Evolutionary conservation across 208 protist genomes (phyloP).

Genomic region (Trypanosoma conorhini): DNA sequence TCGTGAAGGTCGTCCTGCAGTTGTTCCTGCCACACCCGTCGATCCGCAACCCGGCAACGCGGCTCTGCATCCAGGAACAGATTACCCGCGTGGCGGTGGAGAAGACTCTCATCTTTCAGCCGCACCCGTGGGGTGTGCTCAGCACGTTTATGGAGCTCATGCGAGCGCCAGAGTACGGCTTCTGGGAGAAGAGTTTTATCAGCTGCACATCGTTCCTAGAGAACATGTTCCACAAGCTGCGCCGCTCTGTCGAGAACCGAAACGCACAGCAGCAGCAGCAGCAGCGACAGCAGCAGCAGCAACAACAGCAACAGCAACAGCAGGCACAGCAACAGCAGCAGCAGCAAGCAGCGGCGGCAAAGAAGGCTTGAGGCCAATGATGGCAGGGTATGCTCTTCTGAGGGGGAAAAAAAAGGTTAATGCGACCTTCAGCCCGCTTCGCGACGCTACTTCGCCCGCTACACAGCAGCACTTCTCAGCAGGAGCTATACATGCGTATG

Average conservation of each 20-base stretch:
- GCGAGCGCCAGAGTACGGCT: constrained; percentile 94
- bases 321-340: constrained; percentile 17
- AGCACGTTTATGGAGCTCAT: constrained; percentile 99
- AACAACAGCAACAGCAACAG: constrained; percentile 16
- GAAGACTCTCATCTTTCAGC: constrained; percentile 97
- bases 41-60: constrained; percentile 43
- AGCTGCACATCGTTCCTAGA: constrained; percentile 90
- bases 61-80: constrained; percentile 97
- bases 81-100: constrained; percentile 96
- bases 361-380: background rate
- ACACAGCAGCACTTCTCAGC: background rate
- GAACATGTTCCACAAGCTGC: constrained; percentile 95
- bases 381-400: background rate
- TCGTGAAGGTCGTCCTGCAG: constrained; percentile 96
- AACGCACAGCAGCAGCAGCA: constrained; percentile 32
- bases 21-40: constrained; percentile 92
- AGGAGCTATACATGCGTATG: background rate
- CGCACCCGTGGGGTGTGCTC: constrained; percentile 99
- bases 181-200: constrained; percentile 97
- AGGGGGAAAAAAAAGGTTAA: background rate
- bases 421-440: background rate
- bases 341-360: background rate
- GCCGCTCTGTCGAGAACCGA: constrained; percentile 55
- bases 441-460: too few species aligned
- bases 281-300: constrained; percentile 21